Base-by-base conservation (phyloP, 441 rosid species). In the Eruca vesicaria region DNA sequence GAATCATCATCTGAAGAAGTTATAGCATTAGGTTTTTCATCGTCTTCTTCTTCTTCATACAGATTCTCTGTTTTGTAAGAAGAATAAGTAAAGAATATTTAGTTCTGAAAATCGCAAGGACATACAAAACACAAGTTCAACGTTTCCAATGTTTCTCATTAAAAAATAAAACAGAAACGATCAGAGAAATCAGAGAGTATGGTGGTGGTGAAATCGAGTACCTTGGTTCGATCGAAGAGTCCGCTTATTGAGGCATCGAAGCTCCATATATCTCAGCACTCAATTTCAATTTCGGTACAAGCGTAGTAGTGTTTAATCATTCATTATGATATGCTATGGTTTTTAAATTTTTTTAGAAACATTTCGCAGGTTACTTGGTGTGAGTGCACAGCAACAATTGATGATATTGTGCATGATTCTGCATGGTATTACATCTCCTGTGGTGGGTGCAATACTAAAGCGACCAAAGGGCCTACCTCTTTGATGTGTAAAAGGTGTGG, bases 1-100 rank as follows among this genome's bases (percentile, higher is more conserved):
- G 73, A 60, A 68, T 81, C 84, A 77, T 82, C 7, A 45, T 84
- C 88, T 73, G 89, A 84, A 19, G 83, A 82, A 57, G 82, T 29
- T 5, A 61, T 61, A 29, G 32, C 6, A 67, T 59, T 75, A 10
- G 53, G 43, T 55, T 80, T 88, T 4, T 75, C 76, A 57, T 85
- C 81, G 61, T 15, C 2, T 53, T 78, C 76, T 36, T 76, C 70
- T 23, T 23, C 26, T 23, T 23, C 26, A 11, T 28, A 56, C 2
- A 43, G 63, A 58, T 55, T 26, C 28, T n/a, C 74, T 69, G 65
- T 16, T 35, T 50, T 50, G 63, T 23, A 52, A 53, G 5, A 23
- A 23, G 5, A 3, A 4, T 33, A 16, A 68, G 57, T 6, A 41
- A 41, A 41, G 12, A 23, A 23, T 23, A 23, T 23, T 23, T 23